Evolutionary conservation across 2,329 filamentous ascomycete genomes (phyloP).

Genomic region (Stagonosporopsis cucurbitacearum): DNA sequence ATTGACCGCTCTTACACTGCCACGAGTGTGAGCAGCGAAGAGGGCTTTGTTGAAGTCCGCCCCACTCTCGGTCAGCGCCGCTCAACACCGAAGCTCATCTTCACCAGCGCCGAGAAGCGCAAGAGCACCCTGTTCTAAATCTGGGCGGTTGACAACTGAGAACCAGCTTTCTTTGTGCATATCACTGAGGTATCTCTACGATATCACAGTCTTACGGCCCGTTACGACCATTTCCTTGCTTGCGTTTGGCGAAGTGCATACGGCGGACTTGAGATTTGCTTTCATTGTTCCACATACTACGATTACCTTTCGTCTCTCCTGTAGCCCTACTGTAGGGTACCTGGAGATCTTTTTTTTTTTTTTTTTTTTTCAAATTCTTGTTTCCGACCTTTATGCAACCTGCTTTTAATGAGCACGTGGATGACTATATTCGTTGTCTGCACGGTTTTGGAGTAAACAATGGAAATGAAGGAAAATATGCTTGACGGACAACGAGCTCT

Average conservation of each 20-base stretch:
- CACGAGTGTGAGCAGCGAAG: slow-evolving; percentile 71
- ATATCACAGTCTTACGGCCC: slow-evolving; percentile 44
- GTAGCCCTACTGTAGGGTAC: slow-evolving; percentile 15
- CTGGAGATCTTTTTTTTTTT: slow-evolving; percentile 40
- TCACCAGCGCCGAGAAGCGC: slow-evolving; percentile 89
- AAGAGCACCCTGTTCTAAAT: slow-evolving; percentile 71
- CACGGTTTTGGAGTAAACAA: slow-evolving; percentile 24
- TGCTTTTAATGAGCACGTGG: slow-evolving; percentile 46
- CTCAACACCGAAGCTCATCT: slow-evolving; percentile 83
- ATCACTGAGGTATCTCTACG: slow-evolving; percentile 37
- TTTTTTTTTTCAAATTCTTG: slow-evolving; percentile 38
- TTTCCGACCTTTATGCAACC: slow-evolving; percentile 37
- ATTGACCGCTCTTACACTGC: slow-evolving; percentile 58
- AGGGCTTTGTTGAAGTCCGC: slow-evolving; percentile 61
- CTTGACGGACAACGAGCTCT: slow-evolving; percentile 40
- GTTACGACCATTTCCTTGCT: slow-evolving; percentile 45
- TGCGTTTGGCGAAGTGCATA: slow-evolving; percentile 36
- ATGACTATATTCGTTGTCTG: slow-evolving; percentile 30
- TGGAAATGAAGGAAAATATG: slow-evolving; percentile 22
- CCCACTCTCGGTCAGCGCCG: slow-evolving; percentile 69
- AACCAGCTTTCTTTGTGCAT: slow-evolving; percentile 44
- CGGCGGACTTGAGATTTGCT: slow-evolving; percentile 25
- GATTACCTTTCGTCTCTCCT: slow-evolving; percentile 43
- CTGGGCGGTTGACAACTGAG: slow-evolving; percentile 25
- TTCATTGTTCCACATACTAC: slow-evolving; percentile 31